Conservation (phyloP, 78 protist species). For the Dictyostelium capitatum region DNA sequence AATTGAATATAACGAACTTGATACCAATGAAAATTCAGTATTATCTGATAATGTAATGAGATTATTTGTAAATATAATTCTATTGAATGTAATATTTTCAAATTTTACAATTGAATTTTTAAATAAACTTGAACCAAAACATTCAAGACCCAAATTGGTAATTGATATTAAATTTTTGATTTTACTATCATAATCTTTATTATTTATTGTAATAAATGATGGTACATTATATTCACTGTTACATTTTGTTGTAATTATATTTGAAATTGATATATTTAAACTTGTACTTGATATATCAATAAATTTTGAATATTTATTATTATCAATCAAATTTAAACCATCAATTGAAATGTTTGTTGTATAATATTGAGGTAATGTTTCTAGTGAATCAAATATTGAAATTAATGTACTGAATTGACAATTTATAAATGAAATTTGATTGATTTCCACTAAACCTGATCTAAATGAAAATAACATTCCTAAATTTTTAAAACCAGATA, state of each 20-base stretch:
- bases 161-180: not conserved
- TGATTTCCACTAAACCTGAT: not conserved
- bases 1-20: too few species aligned
- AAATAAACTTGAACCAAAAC: conserved; percentile 1
- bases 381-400: not conserved
- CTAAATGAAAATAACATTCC: not conserved
- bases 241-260: not conserved
- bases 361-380: not conserved
- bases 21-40: not conserved
- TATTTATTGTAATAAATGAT: not conserved
- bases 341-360: not conserved
- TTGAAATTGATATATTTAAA: not conserved
- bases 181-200: not conserved
- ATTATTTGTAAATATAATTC: not conserved
- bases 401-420: not conserved
- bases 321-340: not conserved
- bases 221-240: not conserved
- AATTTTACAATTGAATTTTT: not conserved
- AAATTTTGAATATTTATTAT: not conserved
- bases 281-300: not conserved
- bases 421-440: not conserved
- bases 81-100: not conserved
- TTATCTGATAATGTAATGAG: not conserved
- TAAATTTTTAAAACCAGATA: not conserved
- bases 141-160: not conserved